Conservation (phyloP, 2,329 filamentous ascomycete genomes). For the Cordyceps cateniannulata region DNA sequence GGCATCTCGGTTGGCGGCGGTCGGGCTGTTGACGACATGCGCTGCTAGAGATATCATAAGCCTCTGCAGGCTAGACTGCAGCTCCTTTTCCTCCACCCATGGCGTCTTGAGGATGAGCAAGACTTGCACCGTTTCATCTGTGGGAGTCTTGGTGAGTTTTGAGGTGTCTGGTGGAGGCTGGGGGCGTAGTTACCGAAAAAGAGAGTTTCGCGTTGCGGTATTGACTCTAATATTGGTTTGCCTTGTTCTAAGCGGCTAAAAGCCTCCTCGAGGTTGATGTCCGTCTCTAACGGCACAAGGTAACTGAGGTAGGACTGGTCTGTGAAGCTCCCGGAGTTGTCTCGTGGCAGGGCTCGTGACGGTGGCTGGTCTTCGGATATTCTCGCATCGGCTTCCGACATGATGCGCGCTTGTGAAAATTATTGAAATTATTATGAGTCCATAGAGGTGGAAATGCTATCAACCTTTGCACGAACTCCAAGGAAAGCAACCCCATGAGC, state of each 20-base stretch:
- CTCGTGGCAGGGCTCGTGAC: neutral
- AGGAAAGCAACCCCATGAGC: neutral
- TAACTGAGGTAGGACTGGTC: slow-evolving; percentile 55
- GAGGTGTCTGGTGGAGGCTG: neutral
- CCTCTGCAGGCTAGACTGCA: slow-evolving; percentile 54
- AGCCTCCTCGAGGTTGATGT: slow-evolving; percentile 46
- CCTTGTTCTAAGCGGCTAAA: slow-evolving; percentile 38
- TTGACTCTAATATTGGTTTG: slow-evolving; percentile 45
- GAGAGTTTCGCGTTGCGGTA: slow-evolving; percentile 57
- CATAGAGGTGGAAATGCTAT: neutral
- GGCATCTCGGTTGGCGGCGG: slow-evolving; percentile 37
- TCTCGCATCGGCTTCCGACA: slow-evolving; percentile 5
- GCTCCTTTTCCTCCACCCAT: slow-evolving; percentile 46
- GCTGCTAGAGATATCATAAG: slow-evolving; percentile 62
- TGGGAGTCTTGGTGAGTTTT: slow-evolving; percentile 20
- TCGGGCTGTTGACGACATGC: slow-evolving; percentile 53
- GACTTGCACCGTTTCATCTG: slow-evolving; percentile 68
- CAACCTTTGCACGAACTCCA: no score
- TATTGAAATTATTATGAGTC: neutral
- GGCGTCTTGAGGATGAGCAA: slow-evolving; percentile 63
- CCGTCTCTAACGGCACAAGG: slow-evolving; percentile 51
- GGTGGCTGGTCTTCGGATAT: neutral
- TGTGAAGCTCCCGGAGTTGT: slow-evolving; percentile 35
- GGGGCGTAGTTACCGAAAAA: slow-evolving; percentile 56
- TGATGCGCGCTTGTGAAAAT: neutral